Base-by-base conservation (phyloP, 805 yeast species). In the Kuraishia capsulata region DNA sequence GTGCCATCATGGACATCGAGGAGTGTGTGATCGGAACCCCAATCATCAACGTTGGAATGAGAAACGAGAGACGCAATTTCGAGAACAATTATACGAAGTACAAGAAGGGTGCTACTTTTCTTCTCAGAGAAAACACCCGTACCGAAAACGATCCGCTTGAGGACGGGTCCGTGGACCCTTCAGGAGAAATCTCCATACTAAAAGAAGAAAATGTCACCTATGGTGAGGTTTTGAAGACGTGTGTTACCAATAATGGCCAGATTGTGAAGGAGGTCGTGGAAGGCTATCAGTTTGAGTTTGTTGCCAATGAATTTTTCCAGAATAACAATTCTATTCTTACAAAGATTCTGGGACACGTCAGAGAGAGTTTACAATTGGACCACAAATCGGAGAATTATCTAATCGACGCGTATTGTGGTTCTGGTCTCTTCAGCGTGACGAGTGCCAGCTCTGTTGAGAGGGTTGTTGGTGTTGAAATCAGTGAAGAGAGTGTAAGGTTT, bases 241-340 rank as follows among this genome's bases (percentile, higher is more conserved):
- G 92, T 58, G 87, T 81, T 11, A 86, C 95, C 0, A 73, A 83
- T 41, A 61, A 84, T 24, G 78, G 89, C 55, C 84, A 80, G 42
- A 76, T 85, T 37, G 92, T 90, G 39, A 76, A 76, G 6, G 97
- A 89, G 53, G 73, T 72, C 48, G 72, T 83, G 33, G 71, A 75
- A 42, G 95, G 90, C 2, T 76, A 70, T 57, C 72, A 78, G 37
- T 92, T 92, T 59, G 80, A 84, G 52, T 92, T 86, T 58, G 79
- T 88, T 24, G 97, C 97, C 0, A 95, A 96, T 40, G 96, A 89
- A 57, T 92, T 92, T 55, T 92, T 92, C 69, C 98, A 90, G 62
- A 90, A 90, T 62, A 90, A 90, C 62, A 89, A 88, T 58, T 80
- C 95, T 17, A 90, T 92, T 20, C 64, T 92, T 44, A 96, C 97